Base-by-base conservation (phyloP, 208 protist genomes). In the Trypanosoma cruzi region DNA sequence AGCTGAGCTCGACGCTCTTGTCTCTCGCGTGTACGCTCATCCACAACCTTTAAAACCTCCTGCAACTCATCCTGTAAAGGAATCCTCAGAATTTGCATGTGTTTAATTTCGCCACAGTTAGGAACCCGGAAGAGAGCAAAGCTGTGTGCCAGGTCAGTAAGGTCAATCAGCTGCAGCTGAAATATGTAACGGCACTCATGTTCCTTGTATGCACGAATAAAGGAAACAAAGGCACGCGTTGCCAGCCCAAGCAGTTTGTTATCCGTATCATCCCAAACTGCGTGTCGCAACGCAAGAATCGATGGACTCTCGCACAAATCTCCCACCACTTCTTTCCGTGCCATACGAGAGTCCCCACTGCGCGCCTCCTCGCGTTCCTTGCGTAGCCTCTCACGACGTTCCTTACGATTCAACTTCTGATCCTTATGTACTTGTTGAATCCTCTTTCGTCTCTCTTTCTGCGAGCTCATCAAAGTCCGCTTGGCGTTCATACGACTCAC, bases 101-200 rank as follows among this genome's bases (percentile, higher is more conserved):
- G 81, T 63, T 83, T 82, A 58, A 98, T 95, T 68, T 98, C 92
- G 31, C 90, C 89, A 65, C 92, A 95, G 70, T 75, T 96, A 14
- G 96, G 96, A 13, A 97, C 79, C 72, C 88, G 94, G 60, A 95
- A 91, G 11, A 98, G 82, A 11, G 74, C 95, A 73, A 98, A 98
- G 34, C 87, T 83, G 72, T 98, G 88, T 29, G 95, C 96, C 34
- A 99, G 88, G 58, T 97, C 90, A 26, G 90, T 92, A 24, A 99
- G 77, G 67, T 99, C 98, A 69, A 98, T 89, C 24, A 81, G 77
- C 75, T 92, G 83, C 37, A 97, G 80, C 60, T 92, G 86, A 72
- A 98, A 98, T 71, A 98, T 97, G 85, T 97, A 97, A 46, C 90
- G 79, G 65, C 88, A 95, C 75, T 96, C 89, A 73, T 98, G 96